phyloP scores from a whole-genome alignment of 169 alveolate genomes.

The Babesia gibsoni region DNA sequence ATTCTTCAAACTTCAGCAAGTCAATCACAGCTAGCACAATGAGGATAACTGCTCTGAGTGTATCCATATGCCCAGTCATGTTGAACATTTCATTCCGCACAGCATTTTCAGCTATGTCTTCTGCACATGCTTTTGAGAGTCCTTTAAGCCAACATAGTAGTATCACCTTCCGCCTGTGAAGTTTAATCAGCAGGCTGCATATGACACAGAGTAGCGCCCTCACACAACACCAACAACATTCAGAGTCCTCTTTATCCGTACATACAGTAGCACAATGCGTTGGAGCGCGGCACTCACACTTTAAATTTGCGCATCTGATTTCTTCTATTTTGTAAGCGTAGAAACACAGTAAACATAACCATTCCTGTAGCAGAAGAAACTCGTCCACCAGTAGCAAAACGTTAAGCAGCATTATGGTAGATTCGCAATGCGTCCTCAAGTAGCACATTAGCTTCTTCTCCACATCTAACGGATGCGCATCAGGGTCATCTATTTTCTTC shows the following conservation, averaged over 20 bases:
- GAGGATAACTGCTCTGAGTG: background rate
- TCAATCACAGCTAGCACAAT: background rate
- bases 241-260: no score
- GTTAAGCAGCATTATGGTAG: background rate
- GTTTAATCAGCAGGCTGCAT: background rate
- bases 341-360: slow-evolving; percentile 11
- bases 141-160: background rate
- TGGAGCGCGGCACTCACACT: background rate
- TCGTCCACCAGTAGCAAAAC: slow-evolving; percentile 3
- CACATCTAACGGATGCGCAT: background rate
- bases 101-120: background rate
- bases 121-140: background rate
- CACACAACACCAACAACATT: background rate
- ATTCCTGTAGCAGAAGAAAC: slow-evolving; percentile 1
- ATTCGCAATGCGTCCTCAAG: background rate
- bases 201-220: background rate
- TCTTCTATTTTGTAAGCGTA: background rate
- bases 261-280: no score
- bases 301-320: no score
- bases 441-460: background rate
- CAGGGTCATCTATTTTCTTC: background rate
- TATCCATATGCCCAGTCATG: background rate
- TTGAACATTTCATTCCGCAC: background rate
- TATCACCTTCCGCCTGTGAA: background rate
- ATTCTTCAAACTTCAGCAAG: background rate